Conservation (phyloP, 352 stramenopile species). For the Pythium diclinum region DNA sequence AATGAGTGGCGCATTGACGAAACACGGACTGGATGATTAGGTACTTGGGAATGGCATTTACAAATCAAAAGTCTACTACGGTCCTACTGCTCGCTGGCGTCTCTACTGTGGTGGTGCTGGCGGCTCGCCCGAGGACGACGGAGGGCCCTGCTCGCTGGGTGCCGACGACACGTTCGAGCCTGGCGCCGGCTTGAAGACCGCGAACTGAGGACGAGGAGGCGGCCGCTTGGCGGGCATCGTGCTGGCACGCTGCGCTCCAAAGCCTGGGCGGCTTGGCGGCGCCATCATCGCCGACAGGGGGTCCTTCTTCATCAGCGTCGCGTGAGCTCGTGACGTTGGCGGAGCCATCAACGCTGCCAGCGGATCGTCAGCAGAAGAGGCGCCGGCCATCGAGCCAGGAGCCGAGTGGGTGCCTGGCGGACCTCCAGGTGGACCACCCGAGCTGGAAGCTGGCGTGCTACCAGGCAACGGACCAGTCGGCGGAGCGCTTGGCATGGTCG, state of each 20-base stretch:
- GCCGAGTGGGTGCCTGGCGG: slow-evolving; percentile 55
- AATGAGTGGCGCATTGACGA: not conserved
- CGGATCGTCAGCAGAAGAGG: slow-evolving; percentile 47
- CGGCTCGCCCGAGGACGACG: slow-evolving; percentile 19
- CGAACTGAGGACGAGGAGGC: slow-evolving; percentile 77
- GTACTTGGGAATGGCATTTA: not conserved
- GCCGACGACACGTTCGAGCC: slow-evolving; percentile 24
- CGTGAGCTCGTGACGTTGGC: slow-evolving; percentile 48
- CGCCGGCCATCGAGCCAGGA: slow-evolving; percentile 59
- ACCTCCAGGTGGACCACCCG: slow-evolving; percentile 31
- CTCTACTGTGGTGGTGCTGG: slow-evolving; percentile 12
- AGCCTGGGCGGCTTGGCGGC: slow-evolving; percentile 44
- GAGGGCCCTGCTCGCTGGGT: slow-evolving; percentile 10
- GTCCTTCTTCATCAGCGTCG: slow-evolving; percentile 78
- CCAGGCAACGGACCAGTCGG: slow-evolving; percentile 60
- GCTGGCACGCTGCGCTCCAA: slow-evolving; percentile 29
- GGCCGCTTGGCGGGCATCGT: slow-evolving; percentile 39
- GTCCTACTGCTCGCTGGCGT: not conserved
- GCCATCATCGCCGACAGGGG: slow-evolving; percentile 86
- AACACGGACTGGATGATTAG: not conserved
- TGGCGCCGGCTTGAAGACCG: slow-evolving; percentile 79
- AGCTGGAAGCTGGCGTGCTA: slow-evolving; percentile 41
- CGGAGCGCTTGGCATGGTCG: slow-evolving; percentile 59
- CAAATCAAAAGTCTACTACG: slow-evolving; percentile 5
- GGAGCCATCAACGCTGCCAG: slow-evolving; percentile 80